These are phyloP conservation scores for Colletotrichum sp. DNA, from an alignment of 2,329 filamentous ascomycete species.

Conservation along the genomic window DNA sequence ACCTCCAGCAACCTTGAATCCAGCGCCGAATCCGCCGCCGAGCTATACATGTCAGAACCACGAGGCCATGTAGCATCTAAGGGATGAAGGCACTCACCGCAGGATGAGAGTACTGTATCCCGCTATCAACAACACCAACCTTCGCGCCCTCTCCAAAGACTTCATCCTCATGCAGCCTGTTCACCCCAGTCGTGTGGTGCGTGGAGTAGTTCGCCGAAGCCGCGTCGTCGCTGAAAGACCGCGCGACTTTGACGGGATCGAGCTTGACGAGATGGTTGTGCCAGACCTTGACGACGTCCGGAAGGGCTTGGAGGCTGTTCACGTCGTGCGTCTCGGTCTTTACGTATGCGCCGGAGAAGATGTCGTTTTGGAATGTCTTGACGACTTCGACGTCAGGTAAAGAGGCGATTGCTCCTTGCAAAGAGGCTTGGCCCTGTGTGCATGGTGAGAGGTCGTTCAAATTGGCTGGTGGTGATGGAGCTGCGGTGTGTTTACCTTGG, in stretches of 20 bases:
- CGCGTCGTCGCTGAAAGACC: not conserved
- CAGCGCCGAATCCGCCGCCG: conserved; percentile 51
- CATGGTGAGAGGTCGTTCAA: not conserved
- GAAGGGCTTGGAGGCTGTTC: conserved; percentile 34
- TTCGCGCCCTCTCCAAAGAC: conserved; percentile 41
- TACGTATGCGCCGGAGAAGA: conserved; percentile 38
- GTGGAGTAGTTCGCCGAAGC: conserved; percentile 35
- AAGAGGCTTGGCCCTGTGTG: not conserved
- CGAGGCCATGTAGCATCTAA: no score
- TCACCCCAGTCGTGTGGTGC: conserved; percentile 42
- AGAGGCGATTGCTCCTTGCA: not conserved
- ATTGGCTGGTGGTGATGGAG: accelerated
- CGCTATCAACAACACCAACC: conserved; percentile 43
- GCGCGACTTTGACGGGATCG: not conserved
- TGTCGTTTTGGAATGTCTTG: conserved; percentile 24
- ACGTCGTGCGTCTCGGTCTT: conserved; percentile 36
- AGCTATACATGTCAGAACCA: conserved; percentile 32
- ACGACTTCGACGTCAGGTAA: not conserved
- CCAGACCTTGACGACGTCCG: conserved; percentile 41
- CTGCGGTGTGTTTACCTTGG: not conserved
- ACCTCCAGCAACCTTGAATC: conserved; percentile 48
- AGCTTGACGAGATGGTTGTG: conserved; percentile 15
- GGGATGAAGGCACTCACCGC: conserved; percentile 28
- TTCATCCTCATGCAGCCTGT: conserved; percentile 39
- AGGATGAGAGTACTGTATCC: conserved; percentile 42